Base-by-base conservation (phyloP, 2,329 filamentous ascomycete genomes). In the Fusarium veterinarium region DNA sequence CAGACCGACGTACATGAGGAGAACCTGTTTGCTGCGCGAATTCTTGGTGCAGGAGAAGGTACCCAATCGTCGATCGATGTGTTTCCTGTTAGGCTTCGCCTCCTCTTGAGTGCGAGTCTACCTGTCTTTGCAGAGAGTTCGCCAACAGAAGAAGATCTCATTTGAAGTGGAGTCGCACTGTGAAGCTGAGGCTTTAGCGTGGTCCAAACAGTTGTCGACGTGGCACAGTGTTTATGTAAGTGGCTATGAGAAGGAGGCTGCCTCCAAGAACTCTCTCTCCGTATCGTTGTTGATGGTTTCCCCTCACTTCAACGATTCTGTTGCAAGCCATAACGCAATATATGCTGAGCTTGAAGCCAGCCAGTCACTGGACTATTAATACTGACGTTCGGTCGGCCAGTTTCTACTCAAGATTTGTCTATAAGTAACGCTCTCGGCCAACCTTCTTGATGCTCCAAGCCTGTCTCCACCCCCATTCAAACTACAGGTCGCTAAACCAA, bases 201-300 rank as follows among this genome's bases (percentile, higher is more conserved):
- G 49, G 61, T 28, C 57, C 37, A 57, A 57, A 45, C 25, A 52
- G 23, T 51, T 38, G 58, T 42, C 45, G 55, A 57, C 56, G 65
- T 69, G 64, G 67, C 67, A 73, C 70, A 64, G 71, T 73, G 63
- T 44, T 44, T 56, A 25, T 49, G 30, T 23, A 44, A 52, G 53
- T 55, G 45, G 45, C 44, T 65, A 14, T 19, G 31, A 60, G 49
- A 17, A 53, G 19, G 49, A 44, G 44, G 53, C 57, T 62, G 23
- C 53, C 31, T 35, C 23, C 4, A 33, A 5, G 23, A 56, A 56
- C 28, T 48, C 25, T 25, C 25, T 25, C 23, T 48, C 31, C 19
- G 17, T 33, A 8, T 45, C 31, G 48, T 37, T 30, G 30, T 37
- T 37, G 23, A n/a, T 53, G 49, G 8, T 30, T 40, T 40, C 49